Conservation (phyloP, 2,329 filamentous ascomycete species). For the Macroventuria anomochaeta region DNA sequence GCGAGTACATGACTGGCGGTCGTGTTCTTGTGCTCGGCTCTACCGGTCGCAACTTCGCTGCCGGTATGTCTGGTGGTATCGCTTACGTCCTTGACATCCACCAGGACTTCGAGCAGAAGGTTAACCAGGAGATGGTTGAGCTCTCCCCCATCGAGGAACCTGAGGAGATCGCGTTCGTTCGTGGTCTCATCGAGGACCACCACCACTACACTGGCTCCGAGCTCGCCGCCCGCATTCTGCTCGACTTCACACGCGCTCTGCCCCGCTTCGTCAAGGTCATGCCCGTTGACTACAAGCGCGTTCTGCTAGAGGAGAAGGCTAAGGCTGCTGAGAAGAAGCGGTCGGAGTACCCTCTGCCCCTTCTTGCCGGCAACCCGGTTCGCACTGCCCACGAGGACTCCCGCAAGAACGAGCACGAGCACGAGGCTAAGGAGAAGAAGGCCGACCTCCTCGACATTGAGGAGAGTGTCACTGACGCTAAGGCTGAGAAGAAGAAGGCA, state of each 20-base stretch:
- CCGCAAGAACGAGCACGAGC: constrained; percentile 63
- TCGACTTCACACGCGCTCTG: constrained; percentile 94
- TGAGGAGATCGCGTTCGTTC: constrained; percentile 85
- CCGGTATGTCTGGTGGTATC: constrained; percentile 98
- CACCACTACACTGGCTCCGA: constrained; percentile 98
- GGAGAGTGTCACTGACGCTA: constrained; percentile 83
- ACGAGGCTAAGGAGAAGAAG: constrained; percentile 70
- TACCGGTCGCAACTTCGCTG: constrained; percentile 95
- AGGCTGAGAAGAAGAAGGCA: constrained; percentile 88
- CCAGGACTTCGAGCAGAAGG: constrained; percentile 87
- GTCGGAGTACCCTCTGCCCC: constrained; percentile 79
- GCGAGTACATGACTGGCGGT: constrained; percentile 99
- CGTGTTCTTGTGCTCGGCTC: constrained; percentile 84
- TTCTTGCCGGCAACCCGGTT: constrained; percentile 71
- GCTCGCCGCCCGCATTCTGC: constrained; percentile 85
- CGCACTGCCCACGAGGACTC: constrained; percentile 61
- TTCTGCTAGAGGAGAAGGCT: constrained; percentile 81
- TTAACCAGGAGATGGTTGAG: constrained; percentile 98
- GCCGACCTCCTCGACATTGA: constrained; percentile 79
- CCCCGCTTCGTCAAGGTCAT: constrained; percentile 92
- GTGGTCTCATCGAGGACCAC: constrained; percentile 92
- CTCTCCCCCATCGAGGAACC: constrained; percentile 83
- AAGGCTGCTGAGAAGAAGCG: constrained; percentile 87
- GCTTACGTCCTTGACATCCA: constrained; percentile 92
- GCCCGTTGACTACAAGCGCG: constrained; percentile 94